Evolutionary conservation across 345 rosid species (phyloP), one percentile per base, ranked within the genome.

Genomic region (Luvunga scandens): DNA sequence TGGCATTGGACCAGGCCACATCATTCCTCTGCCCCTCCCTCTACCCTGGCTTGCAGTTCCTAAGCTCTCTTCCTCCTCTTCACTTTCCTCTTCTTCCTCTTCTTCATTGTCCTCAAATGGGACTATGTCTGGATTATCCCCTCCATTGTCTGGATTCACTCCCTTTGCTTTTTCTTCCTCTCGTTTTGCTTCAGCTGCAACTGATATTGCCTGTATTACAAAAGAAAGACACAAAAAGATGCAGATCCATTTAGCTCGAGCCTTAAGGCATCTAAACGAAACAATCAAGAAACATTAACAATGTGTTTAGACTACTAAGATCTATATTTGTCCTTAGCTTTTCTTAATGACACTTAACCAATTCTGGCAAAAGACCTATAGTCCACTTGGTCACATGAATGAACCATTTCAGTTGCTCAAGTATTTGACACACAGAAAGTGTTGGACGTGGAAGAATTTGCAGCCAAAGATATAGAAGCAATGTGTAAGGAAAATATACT

Each of bases 111-210:
- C 98, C 63, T 97, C 98, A 73, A 97, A 97, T 22, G 98, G 98
- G 72, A 97, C 96, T 22, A 97, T 97, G 83, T 94, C 98, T 38
- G 99, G 99, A 81, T 93, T 93, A 75, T 91, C 98, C 73, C 84
- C 89, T 70, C 87, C 91, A 64, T 80, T 86, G 45, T 93, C 98
- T 50, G 93, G 90, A 86, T 88, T 88, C 69, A 97, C 87, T 62
- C 99, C 99, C 84, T 94, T 97, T 30, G 98, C 99, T 76, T 90
- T 97, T 80, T 97, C 99, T 86, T 97, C 98, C 82, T 97, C 98
- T 63, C 99, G 85, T 83, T 97, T 97, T 70, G 93, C 83, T 86
- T 97, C 99, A 7, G 98, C 98, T 53, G 96, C 98, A 78, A 91
- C 74, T 66, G 99, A 85, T 48, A 97, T 81, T 12, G 93, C 97